phyloP scores from a whole-genome alignment of 148 eudicot genomes.

The Spergularia bocconei region DNA sequence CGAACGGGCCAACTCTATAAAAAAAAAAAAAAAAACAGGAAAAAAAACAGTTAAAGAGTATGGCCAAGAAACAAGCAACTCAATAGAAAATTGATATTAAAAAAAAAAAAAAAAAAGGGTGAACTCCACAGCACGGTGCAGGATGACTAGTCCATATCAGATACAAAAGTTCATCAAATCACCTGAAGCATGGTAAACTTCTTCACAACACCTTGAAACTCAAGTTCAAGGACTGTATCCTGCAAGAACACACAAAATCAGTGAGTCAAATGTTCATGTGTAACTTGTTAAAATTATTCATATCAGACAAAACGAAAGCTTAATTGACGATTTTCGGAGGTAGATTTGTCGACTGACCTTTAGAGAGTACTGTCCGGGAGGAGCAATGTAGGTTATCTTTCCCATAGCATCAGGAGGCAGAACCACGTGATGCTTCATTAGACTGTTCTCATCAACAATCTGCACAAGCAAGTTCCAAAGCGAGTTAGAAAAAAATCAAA shows the following conservation, averaged over 20 bases:
- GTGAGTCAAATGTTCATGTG: background rate
- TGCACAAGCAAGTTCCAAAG: constrained; percentile 33
- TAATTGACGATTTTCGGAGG: background rate
- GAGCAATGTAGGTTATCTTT: constrained; percentile 86
- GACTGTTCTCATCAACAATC: constrained; percentile 81
- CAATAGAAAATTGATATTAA: background rate
- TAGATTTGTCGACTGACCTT: constrained; percentile 42
- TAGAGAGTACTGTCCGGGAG: constrained; percentile 89
- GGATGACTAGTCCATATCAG: constrained; percentile 9
- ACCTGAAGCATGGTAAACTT: constrained; percentile 98
- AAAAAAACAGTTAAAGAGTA: background rate
- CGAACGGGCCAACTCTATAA: constrained; percentile 97
- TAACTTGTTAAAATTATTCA: background rate
- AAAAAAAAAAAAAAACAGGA: background rate
- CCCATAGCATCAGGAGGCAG: constrained; percentile 99
- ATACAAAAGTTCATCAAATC: constrained; percentile 12
- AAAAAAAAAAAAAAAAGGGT: constrained; percentile 1
- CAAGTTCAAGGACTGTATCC: constrained; percentile 98
- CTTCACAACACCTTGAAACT: constrained; percentile 97
- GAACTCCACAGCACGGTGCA: background rate
- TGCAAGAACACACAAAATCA: constrained; percentile 30
- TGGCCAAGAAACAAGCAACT: background rate
- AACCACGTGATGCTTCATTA: constrained; percentile 79
- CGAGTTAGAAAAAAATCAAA: constrained; percentile 19
- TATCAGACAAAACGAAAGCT: background rate